Evolutionary conservation across 345 rosid genomes (phyloP).

Genomic region (Rhizophora mangle): DNA sequence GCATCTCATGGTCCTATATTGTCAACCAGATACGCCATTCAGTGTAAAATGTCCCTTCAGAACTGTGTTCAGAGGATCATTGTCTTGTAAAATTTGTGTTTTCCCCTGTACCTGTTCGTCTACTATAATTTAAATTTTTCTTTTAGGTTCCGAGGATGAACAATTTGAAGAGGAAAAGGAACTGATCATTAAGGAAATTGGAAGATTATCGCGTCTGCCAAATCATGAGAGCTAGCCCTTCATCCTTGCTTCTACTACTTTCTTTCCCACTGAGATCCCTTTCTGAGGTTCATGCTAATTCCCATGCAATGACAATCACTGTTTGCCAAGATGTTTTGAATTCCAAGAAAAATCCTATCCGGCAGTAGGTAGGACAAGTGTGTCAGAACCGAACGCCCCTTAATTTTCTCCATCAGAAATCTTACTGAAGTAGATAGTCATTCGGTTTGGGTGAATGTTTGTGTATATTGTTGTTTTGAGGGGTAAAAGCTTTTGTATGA

Average conservation of each 20-base stretch:
- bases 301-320: not conserved
- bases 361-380: not conserved
- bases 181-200: constrained; percentile 76
- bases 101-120: not conserved
- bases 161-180: constrained; percentile 96
- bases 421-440: not conserved
- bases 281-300: constrained; percentile 6
- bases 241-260: not conserved
- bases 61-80: not conserved
- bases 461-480: not conserved
- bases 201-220: constrained; percentile 47
- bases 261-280: not conserved
- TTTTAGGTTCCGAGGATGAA: constrained; percentile 76
- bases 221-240: constrained; percentile 32
- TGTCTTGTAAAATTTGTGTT: not conserved
- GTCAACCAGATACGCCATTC: not conserved
- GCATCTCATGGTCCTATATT: not conserved
- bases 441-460: not conserved
- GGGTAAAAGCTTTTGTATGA: not conserved
- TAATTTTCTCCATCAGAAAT: not conserved
- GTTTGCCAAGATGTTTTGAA: not conserved
- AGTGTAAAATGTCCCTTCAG: not conserved
- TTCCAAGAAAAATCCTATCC: not conserved
- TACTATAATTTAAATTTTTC: not conserved
- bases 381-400: too few relatives aligned